phyloP scores from a whole-genome alignment of 1,139 yeast species.

The Candida glucosophila region DNA sequence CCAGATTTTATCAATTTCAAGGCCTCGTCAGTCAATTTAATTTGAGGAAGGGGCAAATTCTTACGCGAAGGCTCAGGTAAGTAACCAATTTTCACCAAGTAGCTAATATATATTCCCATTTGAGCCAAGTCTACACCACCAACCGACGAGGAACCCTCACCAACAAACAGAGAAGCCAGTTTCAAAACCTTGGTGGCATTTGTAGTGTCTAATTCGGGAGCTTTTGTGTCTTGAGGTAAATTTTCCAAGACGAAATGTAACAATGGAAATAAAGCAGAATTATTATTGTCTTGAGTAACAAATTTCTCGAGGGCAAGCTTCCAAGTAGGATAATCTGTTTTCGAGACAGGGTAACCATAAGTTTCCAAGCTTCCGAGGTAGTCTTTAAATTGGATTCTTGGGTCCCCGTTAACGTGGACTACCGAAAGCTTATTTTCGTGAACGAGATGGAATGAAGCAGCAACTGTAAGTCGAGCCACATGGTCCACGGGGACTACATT shows the following conservation, averaged over 20 bases:
- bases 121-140: slow-evolving; percentile 60
- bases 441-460: slow-evolving; percentile 76
- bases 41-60: slow-evolving; percentile 48
- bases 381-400: slow-evolving; percentile 73
- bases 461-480: slow-evolving; percentile 85
- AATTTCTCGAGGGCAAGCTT: slow-evolving; percentile 62
- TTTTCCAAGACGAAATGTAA: slow-evolving; percentile 90
- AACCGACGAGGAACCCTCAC: slow-evolving; percentile 59
- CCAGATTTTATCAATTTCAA: slow-evolving; percentile 61
- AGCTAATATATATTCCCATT: slow-evolving; percentile 71
- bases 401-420: slow-evolving; percentile 94
- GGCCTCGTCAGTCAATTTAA: slow-evolving; percentile 50
- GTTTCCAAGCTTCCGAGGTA: slow-evolving; percentile 55
- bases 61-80: slow-evolving; percentile 48
- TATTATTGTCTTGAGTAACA: slow-evolving; percentile 63
- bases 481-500: slow-evolving; percentile 98
- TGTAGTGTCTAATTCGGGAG: slow-evolving; percentile 87
- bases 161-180: slow-evolving; percentile 59
- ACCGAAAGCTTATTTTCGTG: slow-evolving; percentile 53
- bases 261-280: slow-evolving; percentile 85
- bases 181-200: slow-evolving; percentile 64
- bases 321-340: slow-evolving; percentile 76
- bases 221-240: slow-evolving; percentile 82
- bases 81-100: slow-evolving; percentile 72
- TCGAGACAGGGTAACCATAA: slow-evolving; percentile 65